phyloP scores from a whole-genome alignment of 257 asterid species.

The Scutellaria galericulata region DNA sequence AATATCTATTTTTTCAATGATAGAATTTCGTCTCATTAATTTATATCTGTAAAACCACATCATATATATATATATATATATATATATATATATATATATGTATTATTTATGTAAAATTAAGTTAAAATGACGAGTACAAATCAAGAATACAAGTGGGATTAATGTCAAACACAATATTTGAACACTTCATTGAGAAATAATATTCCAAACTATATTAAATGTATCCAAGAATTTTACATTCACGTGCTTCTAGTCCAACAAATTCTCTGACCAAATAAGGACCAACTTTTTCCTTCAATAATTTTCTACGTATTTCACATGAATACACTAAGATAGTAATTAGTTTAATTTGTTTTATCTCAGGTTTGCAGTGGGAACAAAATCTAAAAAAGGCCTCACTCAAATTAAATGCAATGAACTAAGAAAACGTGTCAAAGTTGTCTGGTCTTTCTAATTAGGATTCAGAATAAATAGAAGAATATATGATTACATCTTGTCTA shows the following conservation, averaged over 20 bases:
- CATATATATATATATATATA: no score
- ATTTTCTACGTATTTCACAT: constrained; percentile 36
- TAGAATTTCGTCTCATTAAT: no score
- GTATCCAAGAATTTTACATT: constrained; percentile 10
- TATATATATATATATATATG: no score
- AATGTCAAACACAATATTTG: constrained; percentile 23
- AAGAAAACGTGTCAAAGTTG: constrained; percentile 27
- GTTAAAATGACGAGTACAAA: constrained; percentile 14
- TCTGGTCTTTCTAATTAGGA: neutral
- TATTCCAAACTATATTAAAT: neutral
- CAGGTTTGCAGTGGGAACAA: neutral
- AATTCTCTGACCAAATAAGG: neutral
- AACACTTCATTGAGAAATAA: constrained; percentile 14
- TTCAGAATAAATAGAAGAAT: no score
- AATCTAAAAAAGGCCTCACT: neutral
- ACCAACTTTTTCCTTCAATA: neutral
- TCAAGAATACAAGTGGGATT: constrained; percentile 19
- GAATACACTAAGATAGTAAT: constrained; percentile 7
- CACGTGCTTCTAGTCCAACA: constrained; percentile 27
- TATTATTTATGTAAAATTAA: neutral
- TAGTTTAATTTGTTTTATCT: neutral
- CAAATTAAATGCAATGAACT: constrained; percentile 17
- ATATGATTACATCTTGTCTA: neutral
- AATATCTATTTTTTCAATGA: no score
- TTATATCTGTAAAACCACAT: no score